phyloP scores from a whole-genome alignment of 2,329 filamentous ascomycete genomes.

The Hypoxylon sp. region DNA sequence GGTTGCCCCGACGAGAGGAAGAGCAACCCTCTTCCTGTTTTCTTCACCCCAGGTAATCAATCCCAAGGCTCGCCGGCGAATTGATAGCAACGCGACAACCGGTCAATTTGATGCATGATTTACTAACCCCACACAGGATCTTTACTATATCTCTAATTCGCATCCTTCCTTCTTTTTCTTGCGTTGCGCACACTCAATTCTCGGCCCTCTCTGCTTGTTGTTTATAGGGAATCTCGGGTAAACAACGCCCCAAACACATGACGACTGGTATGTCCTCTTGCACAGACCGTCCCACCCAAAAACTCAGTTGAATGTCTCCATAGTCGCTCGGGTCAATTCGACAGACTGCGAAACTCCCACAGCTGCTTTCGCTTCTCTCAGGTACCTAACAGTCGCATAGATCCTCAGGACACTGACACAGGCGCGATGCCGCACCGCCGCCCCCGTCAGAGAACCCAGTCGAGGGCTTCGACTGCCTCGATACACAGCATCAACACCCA shows the following conservation, averaged over 20 bases:
- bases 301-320: background rate
- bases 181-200: slow-evolving; percentile 3
- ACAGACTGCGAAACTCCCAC: background rate
- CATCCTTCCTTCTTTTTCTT: slow-evolving; percentile 18
- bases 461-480: slow-evolving; percentile 68
- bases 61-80: slow-evolving; percentile 25
- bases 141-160: slow-evolving; percentile 17
- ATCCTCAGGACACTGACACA: slow-evolving; percentile 49
- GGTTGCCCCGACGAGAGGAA: slow-evolving; percentile 49
- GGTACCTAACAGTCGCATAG: slow-evolving; percentile 41
- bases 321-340: background rate
- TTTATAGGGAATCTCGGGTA: slow-evolving; percentile 39
- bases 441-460: slow-evolving; percentile 64
- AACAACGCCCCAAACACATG: slow-evolving; percentile 49
- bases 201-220: slow-evolving; percentile 7
- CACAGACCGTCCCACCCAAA: background rate
- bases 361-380: slow-evolving; percentile 21
- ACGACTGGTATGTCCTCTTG: slow-evolving; percentile 43
- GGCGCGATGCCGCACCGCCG: slow-evolving; percentile 55
- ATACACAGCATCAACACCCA: slow-evolving; percentile 67
- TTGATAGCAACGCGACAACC: slow-evolving; percentile 38
- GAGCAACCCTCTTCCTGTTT: slow-evolving; percentile 46
- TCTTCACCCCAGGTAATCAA: slow-evolving; percentile 41
- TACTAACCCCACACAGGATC: slow-evolving; percentile 30
- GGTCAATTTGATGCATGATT: slow-evolving; percentile 32